Evolutionary conservation across 257 asterid genomes (phyloP).

Genomic region (Penstemon newberryi): DNA sequence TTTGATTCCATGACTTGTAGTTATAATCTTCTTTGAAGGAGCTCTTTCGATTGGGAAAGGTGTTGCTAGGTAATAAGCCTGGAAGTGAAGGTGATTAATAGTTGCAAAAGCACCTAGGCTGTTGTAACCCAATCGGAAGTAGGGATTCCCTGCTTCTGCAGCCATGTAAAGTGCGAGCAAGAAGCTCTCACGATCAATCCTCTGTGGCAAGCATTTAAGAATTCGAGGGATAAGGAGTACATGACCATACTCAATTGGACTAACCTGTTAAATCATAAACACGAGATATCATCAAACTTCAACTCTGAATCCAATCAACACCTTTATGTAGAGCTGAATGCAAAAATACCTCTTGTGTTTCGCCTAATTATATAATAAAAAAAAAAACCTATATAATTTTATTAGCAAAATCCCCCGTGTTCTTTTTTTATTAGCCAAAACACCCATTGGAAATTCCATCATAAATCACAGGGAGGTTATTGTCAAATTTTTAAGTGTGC

Average conservation of each 20-base stretch:
- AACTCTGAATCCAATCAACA: neutral
- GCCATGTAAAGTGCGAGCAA: constrained; percentile 87
- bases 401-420: neutral
- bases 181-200: constrained; percentile 79
- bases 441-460: no score
- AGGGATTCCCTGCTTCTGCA: constrained; percentile 78
- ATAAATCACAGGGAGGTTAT: no score
- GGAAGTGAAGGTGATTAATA: constrained; percentile 95
- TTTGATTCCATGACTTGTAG: constrained; percentile 53
- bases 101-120: constrained; percentile 99
- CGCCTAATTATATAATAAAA: neutral
- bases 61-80: constrained; percentile 68
- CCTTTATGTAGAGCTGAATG: no score
- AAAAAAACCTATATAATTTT: neutral
- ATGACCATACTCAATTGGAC: constrained; percentile 96
- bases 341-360: no score
- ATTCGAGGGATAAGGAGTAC: constrained; percentile 86
- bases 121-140: constrained; percentile 92
- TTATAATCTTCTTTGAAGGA: constrained; percentile 55
- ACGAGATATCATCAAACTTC: constrained; percentile 18
- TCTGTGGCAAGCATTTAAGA: constrained; percentile 81
- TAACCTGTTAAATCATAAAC: constrained; percentile 61
- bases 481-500: no score
- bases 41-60: constrained; percentile 73
- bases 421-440: no score